Conservation (phyloP, 768 basidiomycete genomes). For the Lactarius psammicola region DNA sequence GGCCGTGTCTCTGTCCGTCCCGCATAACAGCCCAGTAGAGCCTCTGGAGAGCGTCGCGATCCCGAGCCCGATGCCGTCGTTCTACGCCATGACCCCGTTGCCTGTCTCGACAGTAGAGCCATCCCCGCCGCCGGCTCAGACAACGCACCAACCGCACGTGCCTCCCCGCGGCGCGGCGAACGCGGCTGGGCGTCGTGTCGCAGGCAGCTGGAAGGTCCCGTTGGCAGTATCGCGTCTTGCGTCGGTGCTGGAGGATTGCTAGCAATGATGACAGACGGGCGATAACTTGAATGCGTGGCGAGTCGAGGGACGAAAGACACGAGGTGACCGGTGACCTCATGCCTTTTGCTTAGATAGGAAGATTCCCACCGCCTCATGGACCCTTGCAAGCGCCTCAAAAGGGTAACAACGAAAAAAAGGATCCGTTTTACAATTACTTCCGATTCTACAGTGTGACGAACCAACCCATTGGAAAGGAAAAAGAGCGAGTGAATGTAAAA, state of each 20-base stretch:
- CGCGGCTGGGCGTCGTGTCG: slow-evolving; percentile 17
- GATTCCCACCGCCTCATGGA: too few species aligned
- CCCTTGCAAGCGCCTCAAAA: too few species aligned
- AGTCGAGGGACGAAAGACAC: neutral
- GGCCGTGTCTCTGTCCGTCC: neutral
- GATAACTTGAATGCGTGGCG: neutral
- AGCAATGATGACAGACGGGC: too few species aligned
- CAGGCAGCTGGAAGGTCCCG: slow-evolving; percentile 23
- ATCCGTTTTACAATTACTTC: too few species aligned
- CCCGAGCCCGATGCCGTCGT: slow-evolving; percentile 3
- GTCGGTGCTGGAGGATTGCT: neutral
- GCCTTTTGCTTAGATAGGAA: neutral
- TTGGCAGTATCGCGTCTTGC: slow-evolving; percentile 1
- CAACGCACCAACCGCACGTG: neutral
- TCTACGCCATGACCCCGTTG: slow-evolving; percentile 9
- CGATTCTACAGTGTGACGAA: too few species aligned
- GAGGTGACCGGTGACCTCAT: neutral
- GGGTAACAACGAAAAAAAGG: too few species aligned
- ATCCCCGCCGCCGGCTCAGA: neutral
- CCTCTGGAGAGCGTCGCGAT: neutral
- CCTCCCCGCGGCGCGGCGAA: slow-evolving; percentile 21
- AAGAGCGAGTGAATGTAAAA: too few species aligned
- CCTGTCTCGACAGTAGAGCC: neutral
- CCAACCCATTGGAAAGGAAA: too few species aligned
- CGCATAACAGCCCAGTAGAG: neutral